These are phyloP conservation scores for Candida dajiaensis DNA, from an alignment of 805 yeast genomes.

Conservation along the genomic window DNA sequence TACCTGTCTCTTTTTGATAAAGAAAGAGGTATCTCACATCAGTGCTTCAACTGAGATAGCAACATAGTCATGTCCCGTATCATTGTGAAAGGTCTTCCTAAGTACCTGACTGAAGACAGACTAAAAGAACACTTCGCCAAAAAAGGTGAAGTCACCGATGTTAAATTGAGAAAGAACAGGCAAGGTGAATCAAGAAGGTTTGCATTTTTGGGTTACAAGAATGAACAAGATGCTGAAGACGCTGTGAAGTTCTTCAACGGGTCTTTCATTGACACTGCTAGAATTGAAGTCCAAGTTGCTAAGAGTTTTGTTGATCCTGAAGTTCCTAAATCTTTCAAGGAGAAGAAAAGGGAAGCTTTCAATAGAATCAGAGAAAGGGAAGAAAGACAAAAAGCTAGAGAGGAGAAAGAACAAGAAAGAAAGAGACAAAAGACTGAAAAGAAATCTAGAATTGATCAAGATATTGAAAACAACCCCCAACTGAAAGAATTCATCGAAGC, in stretches of 20 bases:
- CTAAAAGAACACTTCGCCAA: slow-evolving; percentile 57
- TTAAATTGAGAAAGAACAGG: slow-evolving; percentile 71
- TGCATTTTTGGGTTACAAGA: slow-evolving; percentile 85
- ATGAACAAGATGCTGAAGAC: slow-evolving; percentile 64
- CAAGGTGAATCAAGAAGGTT: slow-evolving; percentile 87
- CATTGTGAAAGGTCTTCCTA: slow-evolving; percentile 86
- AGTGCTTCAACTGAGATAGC: background rate
- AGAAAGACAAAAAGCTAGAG: slow-evolving; percentile 35
- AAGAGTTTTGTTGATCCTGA: slow-evolving; percentile 80
- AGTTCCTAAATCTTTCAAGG: slow-evolving; percentile 62
- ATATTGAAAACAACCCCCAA: slow-evolving; percentile 58
- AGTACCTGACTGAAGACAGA: slow-evolving; percentile 67
- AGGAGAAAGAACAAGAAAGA: slow-evolving; percentile 34
- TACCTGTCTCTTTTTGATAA: background rate
- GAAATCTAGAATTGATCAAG: slow-evolving; percentile 42
- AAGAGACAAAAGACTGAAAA: slow-evolving; percentile 26
- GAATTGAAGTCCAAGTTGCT: slow-evolving; percentile 74
- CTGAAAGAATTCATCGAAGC: slow-evolving; percentile 77
- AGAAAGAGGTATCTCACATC: background rate
- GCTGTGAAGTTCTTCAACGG: slow-evolving; percentile 74
- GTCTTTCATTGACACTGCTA: slow-evolving; percentile 78
- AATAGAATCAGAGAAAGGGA: slow-evolving; percentile 42
- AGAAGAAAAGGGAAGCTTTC: slow-evolving; percentile 45
- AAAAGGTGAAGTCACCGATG: slow-evolving; percentile 76
- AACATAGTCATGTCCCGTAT: slow-evolving; percentile 62